These are phyloP conservation scores for Mycotypha africana DNA, from an alignment of 371 early-diverging fungal genomes.

Conservation along the genomic window DNA sequence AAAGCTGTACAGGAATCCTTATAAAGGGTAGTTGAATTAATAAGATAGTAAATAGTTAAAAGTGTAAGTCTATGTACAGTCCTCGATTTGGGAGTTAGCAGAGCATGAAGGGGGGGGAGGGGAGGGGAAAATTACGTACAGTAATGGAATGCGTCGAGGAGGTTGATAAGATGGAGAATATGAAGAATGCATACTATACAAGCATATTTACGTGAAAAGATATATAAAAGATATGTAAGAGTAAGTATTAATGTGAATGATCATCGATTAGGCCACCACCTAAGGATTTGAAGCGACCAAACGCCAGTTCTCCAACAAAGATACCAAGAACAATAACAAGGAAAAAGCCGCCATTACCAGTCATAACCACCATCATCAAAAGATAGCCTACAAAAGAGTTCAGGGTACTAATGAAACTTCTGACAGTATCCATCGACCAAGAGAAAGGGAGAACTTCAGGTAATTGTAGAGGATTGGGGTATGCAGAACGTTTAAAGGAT, in stretches of 20 bases:
- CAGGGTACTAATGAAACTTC: conserved; percentile 43
- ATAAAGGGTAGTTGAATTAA: too few relatives aligned
- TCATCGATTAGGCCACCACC: conserved; percentile 22
- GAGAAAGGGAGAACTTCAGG: conserved; percentile 46
- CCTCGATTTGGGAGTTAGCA: too few relatives aligned
- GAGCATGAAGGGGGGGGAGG: too few relatives aligned
- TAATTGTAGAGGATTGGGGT: conserved; percentile 15
- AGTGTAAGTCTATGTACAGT: too few relatives aligned
- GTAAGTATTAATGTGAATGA: conserved; percentile 22
- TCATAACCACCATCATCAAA: conserved; percentile 82
- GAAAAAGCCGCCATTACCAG: conserved; percentile 71
- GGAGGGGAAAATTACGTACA: too few relatives aligned
- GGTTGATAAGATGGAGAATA: not conserved
- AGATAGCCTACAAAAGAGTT: conserved; percentile 54
- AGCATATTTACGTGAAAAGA: not conserved
- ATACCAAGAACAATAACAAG: conserved; percentile 59
- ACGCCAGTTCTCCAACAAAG: conserved; percentile 63
- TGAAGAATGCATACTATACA: too few relatives aligned
- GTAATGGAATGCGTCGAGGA: not conserved
- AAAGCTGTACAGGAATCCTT: too few relatives aligned
- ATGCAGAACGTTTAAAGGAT: conserved; percentile 52
- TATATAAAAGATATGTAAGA: not conserved
- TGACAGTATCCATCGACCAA: conserved; percentile 46
- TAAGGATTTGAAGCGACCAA: conserved; percentile 44
- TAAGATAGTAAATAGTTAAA: too few relatives aligned